Percentiles rank a stretch among this genome's conserved stretches.
These are phyloP conservation scores for Bothriochloa decipiens DNA, from an alignment of 176 grass and related monocot genomes.

Conservation along the genomic window DNA sequence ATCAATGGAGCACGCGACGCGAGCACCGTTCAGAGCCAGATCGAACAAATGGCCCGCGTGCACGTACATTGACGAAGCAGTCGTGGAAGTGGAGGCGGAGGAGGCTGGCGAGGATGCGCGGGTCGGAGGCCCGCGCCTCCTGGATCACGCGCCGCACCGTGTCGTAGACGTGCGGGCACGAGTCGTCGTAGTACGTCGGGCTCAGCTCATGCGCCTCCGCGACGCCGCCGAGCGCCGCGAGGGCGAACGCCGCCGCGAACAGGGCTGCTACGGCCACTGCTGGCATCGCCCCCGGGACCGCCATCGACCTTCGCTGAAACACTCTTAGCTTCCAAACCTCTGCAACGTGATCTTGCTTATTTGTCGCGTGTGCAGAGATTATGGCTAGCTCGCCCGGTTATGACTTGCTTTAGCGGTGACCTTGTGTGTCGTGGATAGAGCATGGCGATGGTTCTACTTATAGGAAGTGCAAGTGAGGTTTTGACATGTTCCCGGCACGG, in stretches of 20 bases:
- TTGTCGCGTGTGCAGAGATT: neutral
- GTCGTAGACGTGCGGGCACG: slow-evolving; percentile 49
- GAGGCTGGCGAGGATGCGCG: slow-evolving; percentile 53
- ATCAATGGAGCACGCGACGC: too few species aligned
- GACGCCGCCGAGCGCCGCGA: slow-evolving; percentile 11
- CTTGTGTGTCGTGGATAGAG: neutral
- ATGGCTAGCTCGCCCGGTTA: neutral
- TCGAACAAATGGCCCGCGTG: too few species aligned
- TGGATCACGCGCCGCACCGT: slow-evolving; percentile 54
- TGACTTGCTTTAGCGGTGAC: neutral
- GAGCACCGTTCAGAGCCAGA: neutral
- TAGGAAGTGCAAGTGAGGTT: neutral
- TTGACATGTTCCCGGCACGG: slow-evolving; percentile 14
- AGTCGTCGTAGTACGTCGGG: slow-evolving; percentile 37
- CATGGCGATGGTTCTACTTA: slow-evolving; percentile 3
- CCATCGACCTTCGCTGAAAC: neutral
- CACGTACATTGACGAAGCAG: slow-evolving; percentile 55
- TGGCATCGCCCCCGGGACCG: neutral
- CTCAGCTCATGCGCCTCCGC: slow-evolving; percentile 35
- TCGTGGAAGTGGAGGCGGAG: slow-evolving; percentile 78
- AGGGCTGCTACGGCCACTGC: neutral
- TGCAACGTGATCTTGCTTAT: too few species aligned
- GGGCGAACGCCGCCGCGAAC: slow-evolving; percentile 33
- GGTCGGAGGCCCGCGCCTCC: slow-evolving; percentile 43
- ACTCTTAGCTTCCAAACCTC: neutral